Percentiles rank a stretch among this genome's conserved stretches.
Evolutionary conservation across 768 basidiomycete species (phyloP).

Genomic region (Amanita subjunquillea): DNA sequence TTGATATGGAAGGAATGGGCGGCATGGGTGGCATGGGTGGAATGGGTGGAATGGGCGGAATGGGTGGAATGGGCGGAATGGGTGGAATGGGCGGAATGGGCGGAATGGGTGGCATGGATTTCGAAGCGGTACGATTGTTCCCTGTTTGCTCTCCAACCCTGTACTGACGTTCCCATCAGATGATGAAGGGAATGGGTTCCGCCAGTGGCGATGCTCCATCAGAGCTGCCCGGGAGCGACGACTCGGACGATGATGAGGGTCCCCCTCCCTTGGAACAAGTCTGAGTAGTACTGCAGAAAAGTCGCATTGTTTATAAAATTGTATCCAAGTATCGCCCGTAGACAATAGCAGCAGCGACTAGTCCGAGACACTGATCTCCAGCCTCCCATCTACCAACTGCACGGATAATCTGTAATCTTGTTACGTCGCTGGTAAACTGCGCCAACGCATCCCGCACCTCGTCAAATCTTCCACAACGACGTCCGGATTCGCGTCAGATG

Average conservation of each 20-base stretch:
- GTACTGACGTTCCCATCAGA: conserved; percentile 17
- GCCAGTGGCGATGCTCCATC: conserved; percentile 13
- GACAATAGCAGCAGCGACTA: too few species aligned
- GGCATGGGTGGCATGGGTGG: conserved; percentile 51
- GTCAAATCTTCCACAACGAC: conserved; percentile 63
- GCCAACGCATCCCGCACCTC: conserved; percentile 28
- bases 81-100: conserved; percentile 54
- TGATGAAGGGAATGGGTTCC: conserved; percentile 42
- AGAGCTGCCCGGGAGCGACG: conserved; percentile 17
- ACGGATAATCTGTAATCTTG: conserved; percentile 30
- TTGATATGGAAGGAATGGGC: conserved; percentile 44
- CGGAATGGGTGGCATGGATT: conserved; percentile 45
- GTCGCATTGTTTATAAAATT: background rate
- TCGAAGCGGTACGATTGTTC: conserved; percentile 40
- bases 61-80: conserved; percentile 33
- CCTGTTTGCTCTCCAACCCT: background rate
- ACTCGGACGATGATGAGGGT: background rate
- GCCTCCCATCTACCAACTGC: conserved; percentile 30
- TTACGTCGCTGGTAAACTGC: background rate
- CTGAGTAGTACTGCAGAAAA: background rate
- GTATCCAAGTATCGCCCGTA: too few species aligned
- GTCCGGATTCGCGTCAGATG: conserved; percentile 45
- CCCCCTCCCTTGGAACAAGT: background rate
- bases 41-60: conserved; percentile 40
- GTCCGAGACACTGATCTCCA: conserved; percentile 31